A percentile compares a stretch with the other conserved stretches of the same genome.
phyloP scores from a whole-genome alignment of 2,329 filamentous ascomycete genomes.

The Chaetomiaceae sp. region DNA sequence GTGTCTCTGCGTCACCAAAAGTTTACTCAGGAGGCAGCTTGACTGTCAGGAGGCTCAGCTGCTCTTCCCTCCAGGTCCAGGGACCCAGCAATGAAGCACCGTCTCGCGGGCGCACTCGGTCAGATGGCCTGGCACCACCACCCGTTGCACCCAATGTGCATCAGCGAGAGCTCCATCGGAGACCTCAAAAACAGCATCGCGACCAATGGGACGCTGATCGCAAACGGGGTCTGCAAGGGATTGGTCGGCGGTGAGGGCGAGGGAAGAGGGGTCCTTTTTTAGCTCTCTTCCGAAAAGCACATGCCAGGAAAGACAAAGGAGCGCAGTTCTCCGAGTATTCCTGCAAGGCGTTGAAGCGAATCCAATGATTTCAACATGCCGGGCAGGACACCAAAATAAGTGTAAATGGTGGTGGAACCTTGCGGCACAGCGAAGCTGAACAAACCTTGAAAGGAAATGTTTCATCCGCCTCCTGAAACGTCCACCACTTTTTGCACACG shows the following conservation, averaged over 20 bases:
- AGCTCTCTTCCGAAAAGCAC: not conserved
- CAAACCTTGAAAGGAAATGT: not conserved
- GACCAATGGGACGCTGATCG: constrained; percentile 1
- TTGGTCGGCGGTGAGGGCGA: constrained; percentile 6
- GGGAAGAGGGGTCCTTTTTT: not conserved
- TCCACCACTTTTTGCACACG: not conserved
- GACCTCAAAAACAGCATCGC: not conserved
- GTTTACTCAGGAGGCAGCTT: no score
- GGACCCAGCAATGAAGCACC: not conserved
- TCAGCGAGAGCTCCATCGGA: not conserved
- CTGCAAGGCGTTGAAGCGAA: not conserved
- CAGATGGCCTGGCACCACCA: constrained; percentile 5
- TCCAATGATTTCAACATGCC: not conserved
- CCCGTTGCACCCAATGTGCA: constrained; percentile 12
- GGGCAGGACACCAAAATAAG: no score
- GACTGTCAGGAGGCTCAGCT: no score
- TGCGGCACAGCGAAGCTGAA: not conserved
- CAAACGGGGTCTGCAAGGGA: not conserved
- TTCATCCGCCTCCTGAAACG: not conserved
- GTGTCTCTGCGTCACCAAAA: constrained; percentile 1
- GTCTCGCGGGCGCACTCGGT: not conserved
- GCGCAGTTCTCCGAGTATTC: not conserved
- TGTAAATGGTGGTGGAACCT: not conserved
- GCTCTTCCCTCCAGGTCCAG: not conserved
- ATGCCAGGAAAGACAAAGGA: constrained; percentile 1